Conservation (phyloP, 129 eudicot species). For the Lonicera japonica region DNA sequence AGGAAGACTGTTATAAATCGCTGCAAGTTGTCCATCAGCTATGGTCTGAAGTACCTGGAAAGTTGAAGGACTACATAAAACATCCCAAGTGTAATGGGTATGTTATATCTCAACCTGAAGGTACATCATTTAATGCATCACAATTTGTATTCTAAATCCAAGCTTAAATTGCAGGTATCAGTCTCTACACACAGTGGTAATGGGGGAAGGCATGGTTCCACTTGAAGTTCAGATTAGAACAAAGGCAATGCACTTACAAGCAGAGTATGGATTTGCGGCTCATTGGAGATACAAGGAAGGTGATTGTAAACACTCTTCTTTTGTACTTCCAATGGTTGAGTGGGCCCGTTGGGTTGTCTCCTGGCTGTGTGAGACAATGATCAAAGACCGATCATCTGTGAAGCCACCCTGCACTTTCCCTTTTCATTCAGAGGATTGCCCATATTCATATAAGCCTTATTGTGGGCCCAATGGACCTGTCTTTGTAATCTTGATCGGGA, state of each 20-base stretch:
- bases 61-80: constrained; percentile 81
- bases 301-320: constrained; percentile 71
- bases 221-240: constrained; percentile 96
- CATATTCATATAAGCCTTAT: constrained; percentile 56
- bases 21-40: constrained; percentile 55
- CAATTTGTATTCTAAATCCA: neutral
- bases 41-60: constrained; percentile 90
- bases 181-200: constrained; percentile 87
- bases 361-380: constrained; percentile 94
- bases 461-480: constrained; percentile 74
- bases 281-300: constrained; percentile 99
- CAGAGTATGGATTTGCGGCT: constrained; percentile 96
- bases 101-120: constrained; percentile 2
- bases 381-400: constrained; percentile 23
- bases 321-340: constrained; percentile 91
- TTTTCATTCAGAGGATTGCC: constrained; percentile 72
- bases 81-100: constrained; percentile 86
- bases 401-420: constrained; percentile 77
- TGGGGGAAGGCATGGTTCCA: constrained; percentile 68
- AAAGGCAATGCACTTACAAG: constrained; percentile 83
- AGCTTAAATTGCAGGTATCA: constrained; percentile 41
- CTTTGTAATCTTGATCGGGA: constrained; percentile 73
- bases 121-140: neutral
- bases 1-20: constrained; percentile 89
- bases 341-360: constrained; percentile 97